Percentiles rank a stretch among this genome's conserved stretches.
These are phyloP conservation scores for Penicillium antarcticum DNA, from an alignment of 495 filamentous ascomycete species.

Conservation along the genomic window DNA sequence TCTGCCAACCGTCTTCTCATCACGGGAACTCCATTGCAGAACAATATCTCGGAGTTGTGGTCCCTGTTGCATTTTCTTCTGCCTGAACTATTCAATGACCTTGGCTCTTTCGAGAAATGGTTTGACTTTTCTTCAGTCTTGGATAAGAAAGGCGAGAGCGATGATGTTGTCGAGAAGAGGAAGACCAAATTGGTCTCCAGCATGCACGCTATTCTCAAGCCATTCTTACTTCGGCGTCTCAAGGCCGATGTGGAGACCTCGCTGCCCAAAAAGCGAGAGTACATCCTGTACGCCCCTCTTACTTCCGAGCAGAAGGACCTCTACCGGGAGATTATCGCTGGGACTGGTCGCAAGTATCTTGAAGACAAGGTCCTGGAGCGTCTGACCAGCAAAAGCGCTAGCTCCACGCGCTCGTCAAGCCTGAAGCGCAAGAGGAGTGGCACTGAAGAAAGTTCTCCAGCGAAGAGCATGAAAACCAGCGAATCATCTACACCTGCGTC, in stretches of 20 bases:
- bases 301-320: constrained; percentile 85
- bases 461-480: constrained; percentile 74
- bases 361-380: constrained; percentile 81
- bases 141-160: constrained; percentile 68
- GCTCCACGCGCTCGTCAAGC: constrained; percentile 34
- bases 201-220: constrained; percentile 89
- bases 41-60: constrained; percentile 94
- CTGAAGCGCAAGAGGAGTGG: constrained; percentile 53
- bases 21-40: constrained; percentile 92
- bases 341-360: constrained; percentile 73
- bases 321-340: constrained; percentile 80
- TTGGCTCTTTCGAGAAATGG: constrained; percentile 87
- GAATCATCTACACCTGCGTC: constrained; percentile 65
- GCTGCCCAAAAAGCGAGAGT: constrained; percentile 94
- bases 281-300: constrained; percentile 88
- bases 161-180: constrained; percentile 42
- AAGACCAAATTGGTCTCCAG: constrained; percentile 82
- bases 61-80: constrained; percentile 91
- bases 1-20: constrained; percentile 90
- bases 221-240: constrained; percentile 80
- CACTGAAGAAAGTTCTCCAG: constrained; percentile 37
- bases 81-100: constrained; percentile 85
- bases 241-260: constrained; percentile 90
- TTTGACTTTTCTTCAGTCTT: constrained; percentile 92
- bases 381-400: constrained; percentile 35